Percentiles rank a stretch among this genome's conserved stretches.
Conservation (phyloP, 75 land plant species). For the Selaginella moellendorffii region DNA sequence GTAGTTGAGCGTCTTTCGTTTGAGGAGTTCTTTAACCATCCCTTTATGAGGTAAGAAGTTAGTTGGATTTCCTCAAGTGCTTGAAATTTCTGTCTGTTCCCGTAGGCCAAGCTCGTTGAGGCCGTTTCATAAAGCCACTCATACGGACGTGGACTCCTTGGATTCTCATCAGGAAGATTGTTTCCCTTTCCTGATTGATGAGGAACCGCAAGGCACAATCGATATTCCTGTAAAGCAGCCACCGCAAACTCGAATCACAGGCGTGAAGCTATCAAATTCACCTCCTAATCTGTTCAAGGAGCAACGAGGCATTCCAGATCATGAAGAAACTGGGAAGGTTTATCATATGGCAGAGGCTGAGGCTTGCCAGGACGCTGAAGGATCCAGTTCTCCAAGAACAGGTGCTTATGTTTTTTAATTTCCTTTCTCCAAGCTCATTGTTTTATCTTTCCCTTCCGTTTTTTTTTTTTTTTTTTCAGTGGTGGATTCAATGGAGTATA, state of each 20-base stretch:
- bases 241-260: neutral
- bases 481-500: conserved; percentile 55
- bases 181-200: conserved; percentile 62
- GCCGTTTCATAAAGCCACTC: neutral
- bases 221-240: too few relatives aligned
- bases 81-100: too few relatives aligned
- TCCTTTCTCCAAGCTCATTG: too few relatives aligned
- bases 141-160: neutral
- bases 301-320: neutral
- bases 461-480: conserved; percentile 8
- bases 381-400: conserved; percentile 16
- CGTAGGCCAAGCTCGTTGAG: neutral
- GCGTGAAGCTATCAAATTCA: neutral
- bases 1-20: conserved; percentile 80
- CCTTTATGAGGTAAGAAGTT: conserved; percentile 58
- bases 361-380: conserved; percentile 10
- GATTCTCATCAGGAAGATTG: conserved; percentile 53
- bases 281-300: neutral
- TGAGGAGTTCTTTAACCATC: conserved; percentile 86
- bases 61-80: too few relatives aligned
- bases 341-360: too few relatives aligned
- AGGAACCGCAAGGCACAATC: conserved; percentile 37
- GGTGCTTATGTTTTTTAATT: conserved; percentile 8
- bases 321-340: too few relatives aligned
- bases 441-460: too few relatives aligned